A percentile compares a stretch with the other conserved stretches of the same genome.
Conservation (phyloP, 2,329 filamentous ascomycete species). For the Pestalotiopsis sp. region DNA sequence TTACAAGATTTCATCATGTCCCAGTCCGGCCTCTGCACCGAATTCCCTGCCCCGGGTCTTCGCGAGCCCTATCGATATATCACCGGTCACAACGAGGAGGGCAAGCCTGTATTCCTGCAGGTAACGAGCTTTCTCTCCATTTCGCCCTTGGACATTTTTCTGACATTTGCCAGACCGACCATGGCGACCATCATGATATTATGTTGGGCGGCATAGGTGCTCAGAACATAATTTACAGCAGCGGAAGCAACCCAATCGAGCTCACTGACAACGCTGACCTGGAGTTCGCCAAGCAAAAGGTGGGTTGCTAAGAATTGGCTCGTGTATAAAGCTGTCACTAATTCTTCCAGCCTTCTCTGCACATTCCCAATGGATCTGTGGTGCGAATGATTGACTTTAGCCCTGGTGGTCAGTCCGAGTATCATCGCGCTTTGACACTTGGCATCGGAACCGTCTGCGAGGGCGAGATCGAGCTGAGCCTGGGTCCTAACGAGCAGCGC, state of each 20-base stretch:
- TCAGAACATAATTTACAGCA: slow-evolving; percentile 17
- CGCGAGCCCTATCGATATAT: neutral
- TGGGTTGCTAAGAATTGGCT: neutral
- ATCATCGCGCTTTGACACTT: slow-evolving; percentile 29
- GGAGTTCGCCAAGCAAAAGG: slow-evolving; percentile 13
- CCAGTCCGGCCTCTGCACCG: neutral
- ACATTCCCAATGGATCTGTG: neutral
- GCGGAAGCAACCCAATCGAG: slow-evolving; percentile 15
- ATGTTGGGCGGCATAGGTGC: slow-evolving; percentile 17
- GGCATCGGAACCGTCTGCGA: slow-evolving; percentile 48
- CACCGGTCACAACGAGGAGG: neutral
- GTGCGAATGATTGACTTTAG: neutral
- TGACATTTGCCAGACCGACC: slow-evolving; percentile 11
- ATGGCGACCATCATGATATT: slow-evolving; percentile 17
- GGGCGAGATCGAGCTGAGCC: slow-evolving; percentile 44
- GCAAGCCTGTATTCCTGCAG: neutral
- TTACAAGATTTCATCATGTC: no score
- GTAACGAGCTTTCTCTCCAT: neutral
- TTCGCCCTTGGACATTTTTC: neutral
- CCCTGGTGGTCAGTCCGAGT: slow-evolving; percentile 22
- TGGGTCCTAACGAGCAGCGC: slow-evolving; percentile 41
- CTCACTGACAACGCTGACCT: slow-evolving; percentile 18
- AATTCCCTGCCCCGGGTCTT: neutral
- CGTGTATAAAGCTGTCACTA: neutral
- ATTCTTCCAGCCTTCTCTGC: neutral